Evolutionary conservation across 2,329 filamentous ascomycete species (phyloP), one percentile per base, ranked within the genome.

Genomic region (Fragosphaeria purpurea): DNA sequence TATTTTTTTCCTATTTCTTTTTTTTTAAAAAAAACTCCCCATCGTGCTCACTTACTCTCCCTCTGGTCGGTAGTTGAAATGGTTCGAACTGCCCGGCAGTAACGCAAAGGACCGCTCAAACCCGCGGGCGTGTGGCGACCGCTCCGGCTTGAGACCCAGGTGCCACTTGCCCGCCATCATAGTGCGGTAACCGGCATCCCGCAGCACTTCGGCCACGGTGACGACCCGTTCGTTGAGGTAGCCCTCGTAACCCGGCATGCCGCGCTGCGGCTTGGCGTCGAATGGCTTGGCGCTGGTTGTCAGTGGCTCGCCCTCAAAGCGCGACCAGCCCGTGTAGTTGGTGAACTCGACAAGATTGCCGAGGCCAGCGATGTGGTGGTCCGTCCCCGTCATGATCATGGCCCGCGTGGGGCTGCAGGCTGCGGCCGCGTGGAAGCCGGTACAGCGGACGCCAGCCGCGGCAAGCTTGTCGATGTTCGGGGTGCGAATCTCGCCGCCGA

Each of bases 331-430:
- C n/a, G 47, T 41, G 41, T 45, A 34, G 9, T 41, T 41, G 22
- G 48, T 53, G 42, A 47, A 80, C 64, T 80, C 76, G 54, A 75
- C 69, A 49, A 82, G 61, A 51, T 79, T 77, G 1, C 78, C 79
- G 2, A 83, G 67, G 1, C 80, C 74, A 8, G 73, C 73, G 50
- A 77, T 76, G 59, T 77, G 77, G 57, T 81, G 72, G 58, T 82
- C 78, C 1, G 79, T 83, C 4, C 79, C 79, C 0, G 77, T 82
- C 72, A 83, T 76, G 56, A 84, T 72, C 80, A 84, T 84, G 12
- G 79, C 75, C 39, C 80, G 70, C 4, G 78, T 80, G 3, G 81
- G 81, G 47, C 78, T 82, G 63, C 79, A 84, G 48, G 80, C 79
- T 4, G 79, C 76, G 0, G 81, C 79, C 2, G 77, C 76, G 58